Conservation (phyloP, 495 filamentous ascomycete species). For the Aspergillus diversus region DNA sequence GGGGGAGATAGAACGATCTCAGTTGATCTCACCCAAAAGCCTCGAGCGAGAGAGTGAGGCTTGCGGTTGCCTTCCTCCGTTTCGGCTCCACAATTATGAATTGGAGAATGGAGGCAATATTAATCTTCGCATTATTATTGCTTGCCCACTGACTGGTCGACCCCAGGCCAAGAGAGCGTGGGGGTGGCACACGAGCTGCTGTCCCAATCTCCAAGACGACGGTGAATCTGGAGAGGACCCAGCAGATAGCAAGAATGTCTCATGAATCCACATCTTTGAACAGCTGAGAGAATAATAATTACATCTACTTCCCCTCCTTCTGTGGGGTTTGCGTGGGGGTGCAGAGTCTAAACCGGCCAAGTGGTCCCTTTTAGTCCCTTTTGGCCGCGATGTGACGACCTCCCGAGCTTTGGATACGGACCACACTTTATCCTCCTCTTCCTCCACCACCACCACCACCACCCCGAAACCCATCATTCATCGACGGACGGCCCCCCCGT, state of each 20-base stretch:
- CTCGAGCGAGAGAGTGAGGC: background rate
- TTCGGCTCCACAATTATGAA: background rate
- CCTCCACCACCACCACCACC: background rate
- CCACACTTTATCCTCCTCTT: slow-evolving; percentile 3
- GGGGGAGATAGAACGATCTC: background rate
- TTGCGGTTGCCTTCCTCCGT: slow-evolving; percentile 8
- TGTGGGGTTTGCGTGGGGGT: slow-evolving; percentile 24
- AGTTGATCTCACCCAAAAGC: background rate
- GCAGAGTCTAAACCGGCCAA: background rate
- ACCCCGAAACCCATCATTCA: too few species aligned
- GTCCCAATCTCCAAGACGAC: background rate
- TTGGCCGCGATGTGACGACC: background rate
- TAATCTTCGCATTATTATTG: background rate
- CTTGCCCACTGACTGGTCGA: background rate
- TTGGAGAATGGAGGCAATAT: background rate
- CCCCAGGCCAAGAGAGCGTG: slow-evolving; percentile 19
- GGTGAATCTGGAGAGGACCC: slow-evolving; percentile 3
- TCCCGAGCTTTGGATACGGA: background rate
- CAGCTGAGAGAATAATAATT: background rate
- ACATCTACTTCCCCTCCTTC: slow-evolving; percentile 4
- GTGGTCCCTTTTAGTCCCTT: background rate
- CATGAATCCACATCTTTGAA: background rate
- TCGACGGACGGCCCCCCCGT: background rate
- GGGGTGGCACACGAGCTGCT: slow-evolving; percentile 2
- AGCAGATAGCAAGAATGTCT: background rate